These are phyloP conservation scores for Acarospora socialis DNA, from an alignment of 2,329 filamentous ascomycete genomes.

Conservation along the genomic window DNA sequence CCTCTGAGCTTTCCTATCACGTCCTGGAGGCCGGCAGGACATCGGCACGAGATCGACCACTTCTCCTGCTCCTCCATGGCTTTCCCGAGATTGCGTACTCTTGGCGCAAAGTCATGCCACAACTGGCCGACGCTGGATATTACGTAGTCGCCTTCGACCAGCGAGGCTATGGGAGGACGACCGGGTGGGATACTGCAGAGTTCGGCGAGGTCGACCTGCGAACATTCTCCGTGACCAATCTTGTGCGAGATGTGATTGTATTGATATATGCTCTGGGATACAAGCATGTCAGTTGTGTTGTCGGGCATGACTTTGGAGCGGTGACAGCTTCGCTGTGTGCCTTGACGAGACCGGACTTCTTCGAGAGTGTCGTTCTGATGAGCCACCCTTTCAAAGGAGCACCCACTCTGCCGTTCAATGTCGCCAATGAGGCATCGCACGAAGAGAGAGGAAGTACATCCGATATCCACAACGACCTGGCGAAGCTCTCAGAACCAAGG, in stretches of 20 bases:
- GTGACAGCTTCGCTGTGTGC: constrained; percentile 45
- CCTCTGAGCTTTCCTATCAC: constrained; percentile 47
- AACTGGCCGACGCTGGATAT: constrained; percentile 46
- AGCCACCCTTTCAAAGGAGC: constrained; percentile 49
- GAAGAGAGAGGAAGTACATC: constrained; percentile 13
- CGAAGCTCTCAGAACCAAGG: constrained; percentile 38
- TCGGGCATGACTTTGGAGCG: constrained; percentile 55
- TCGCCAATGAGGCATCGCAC: constrained; percentile 18
- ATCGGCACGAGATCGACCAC: constrained; percentile 29
- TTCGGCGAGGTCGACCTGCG: constrained; percentile 41
- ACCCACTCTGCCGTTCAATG: constrained; percentile 35
- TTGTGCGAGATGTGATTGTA: constrained; percentile 48
- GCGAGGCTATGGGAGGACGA: constrained; percentile 53
- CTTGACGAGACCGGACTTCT: constrained; percentile 50
- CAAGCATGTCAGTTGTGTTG: constrained; percentile 40
- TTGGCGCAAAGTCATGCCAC: constrained; percentile 49
- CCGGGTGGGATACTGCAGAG: constrained; percentile 39
- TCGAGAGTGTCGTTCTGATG: constrained; percentile 47
- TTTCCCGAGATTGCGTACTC: constrained; percentile 57
- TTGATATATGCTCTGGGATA: constrained; percentile 49
- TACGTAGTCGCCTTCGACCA: constrained; percentile 54
- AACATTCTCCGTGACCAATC: constrained; percentile 42
- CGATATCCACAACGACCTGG: constrained; percentile 44
- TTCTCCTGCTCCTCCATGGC: constrained; percentile 50
- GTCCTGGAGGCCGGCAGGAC: constrained; percentile 40